phyloP scores from a whole-genome alignment of 1,139 yeast genomes.

The Sugiyamaella pinicola region DNA sequence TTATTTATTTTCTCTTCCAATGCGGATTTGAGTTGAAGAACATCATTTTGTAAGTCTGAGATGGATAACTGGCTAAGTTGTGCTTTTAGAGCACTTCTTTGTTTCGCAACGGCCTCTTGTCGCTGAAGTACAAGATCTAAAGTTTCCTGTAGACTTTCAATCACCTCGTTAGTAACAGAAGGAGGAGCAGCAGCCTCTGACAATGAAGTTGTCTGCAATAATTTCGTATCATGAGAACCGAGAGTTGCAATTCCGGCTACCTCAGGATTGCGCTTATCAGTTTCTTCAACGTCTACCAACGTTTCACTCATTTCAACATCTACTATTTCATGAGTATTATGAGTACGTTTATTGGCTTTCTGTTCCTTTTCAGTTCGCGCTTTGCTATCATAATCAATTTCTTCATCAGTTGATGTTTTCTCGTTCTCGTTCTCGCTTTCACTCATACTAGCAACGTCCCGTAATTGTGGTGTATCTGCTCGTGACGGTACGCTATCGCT shows the following conservation, averaged over 20 bases:
- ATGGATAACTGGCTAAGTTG: constrained; percentile 10
- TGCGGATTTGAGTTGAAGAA: constrained; percentile 7
- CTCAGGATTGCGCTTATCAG: too few relatives aligned
- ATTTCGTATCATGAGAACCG: too few relatives aligned
- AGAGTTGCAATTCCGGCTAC: too few relatives aligned
- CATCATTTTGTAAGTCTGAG: constrained; percentile 7
- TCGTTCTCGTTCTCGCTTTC: background rate
- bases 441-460: background rate
- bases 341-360: background rate
- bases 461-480: background rate
- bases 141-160: constrained; percentile 9
- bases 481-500: background rate
- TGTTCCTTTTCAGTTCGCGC: background rate
- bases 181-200: background rate
- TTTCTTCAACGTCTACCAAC: too few relatives aligned
- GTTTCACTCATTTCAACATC: constrained; percentile 2
- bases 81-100: constrained; percentile 2
- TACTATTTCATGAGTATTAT: background rate
- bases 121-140: constrained; percentile 6
- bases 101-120: constrained; percentile 11
- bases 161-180: background rate
- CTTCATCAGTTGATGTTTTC: background rate
- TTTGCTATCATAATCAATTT: background rate
- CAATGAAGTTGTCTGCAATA: background rate
- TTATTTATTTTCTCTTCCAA: constrained; percentile 18